A percentile compares a stretch with the other conserved stretches of the same genome.
Conservation (phyloP, 805 yeast genomes). For the Starmerella riodocensis region DNA sequence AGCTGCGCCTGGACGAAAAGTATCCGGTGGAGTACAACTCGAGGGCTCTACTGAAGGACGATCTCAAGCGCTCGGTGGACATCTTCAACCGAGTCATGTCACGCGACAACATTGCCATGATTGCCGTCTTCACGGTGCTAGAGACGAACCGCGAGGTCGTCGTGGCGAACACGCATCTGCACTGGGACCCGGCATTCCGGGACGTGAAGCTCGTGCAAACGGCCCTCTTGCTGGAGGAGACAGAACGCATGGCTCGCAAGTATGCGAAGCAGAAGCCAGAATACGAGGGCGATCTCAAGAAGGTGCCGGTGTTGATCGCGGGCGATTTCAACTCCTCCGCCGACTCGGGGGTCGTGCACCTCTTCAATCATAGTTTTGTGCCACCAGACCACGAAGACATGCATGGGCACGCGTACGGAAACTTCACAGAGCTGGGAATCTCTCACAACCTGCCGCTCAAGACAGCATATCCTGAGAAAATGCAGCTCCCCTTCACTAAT, state of each 20-base stretch:
- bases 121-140: slow-evolving; percentile 58
- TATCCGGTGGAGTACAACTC: slow-evolving; percentile 67
- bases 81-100: slow-evolving; percentile 91
- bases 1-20: slow-evolving; percentile 59
- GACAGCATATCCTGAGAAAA: slow-evolving; percentile 71
- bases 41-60: slow-evolving; percentile 38
- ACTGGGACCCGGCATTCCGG: slow-evolving; percentile 94
- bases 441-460: slow-evolving; percentile 66
- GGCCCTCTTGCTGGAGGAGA: slow-evolving; percentile 78
- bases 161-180: slow-evolving; percentile 84
- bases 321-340: slow-evolving; percentile 90
- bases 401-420: slow-evolving; percentile 80
- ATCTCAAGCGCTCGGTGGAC: slow-evolving; percentile 85
- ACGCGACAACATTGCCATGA: slow-evolving; percentile 82
- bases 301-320: slow-evolving; percentile 68
- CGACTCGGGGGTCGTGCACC: slow-evolving; percentile 83
- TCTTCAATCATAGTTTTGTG: slow-evolving; percentile 71
- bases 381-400: slow-evolving; percentile 60
- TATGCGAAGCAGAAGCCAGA: slow-evolving; percentile 28
- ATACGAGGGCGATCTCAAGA: slow-evolving; percentile 34
- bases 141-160: slow-evolving; percentile 59
- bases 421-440: slow-evolving; percentile 79
- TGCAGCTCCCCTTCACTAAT: slow-evolving; percentile 89
- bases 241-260: slow-evolving; percentile 51
- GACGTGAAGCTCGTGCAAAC: slow-evolving; percentile 95